These are phyloP conservation scores for Zoysia pacifica DNA, from an alignment of 176 grass and related monocot species.

Conservation along the genomic window DNA sequence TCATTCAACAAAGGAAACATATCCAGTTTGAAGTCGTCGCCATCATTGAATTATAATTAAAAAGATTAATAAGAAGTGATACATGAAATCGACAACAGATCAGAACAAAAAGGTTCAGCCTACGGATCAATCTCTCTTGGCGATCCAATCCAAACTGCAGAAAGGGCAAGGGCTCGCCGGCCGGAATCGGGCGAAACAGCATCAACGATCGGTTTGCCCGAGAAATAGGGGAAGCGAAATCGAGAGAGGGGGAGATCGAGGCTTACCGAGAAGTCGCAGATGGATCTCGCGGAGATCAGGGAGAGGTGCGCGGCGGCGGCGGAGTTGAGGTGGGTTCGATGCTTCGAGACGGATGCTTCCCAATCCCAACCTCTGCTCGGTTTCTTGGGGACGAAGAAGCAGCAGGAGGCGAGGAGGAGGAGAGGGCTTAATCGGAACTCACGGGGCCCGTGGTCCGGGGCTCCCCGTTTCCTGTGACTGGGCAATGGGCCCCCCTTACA, in stretches of 20 bases:
- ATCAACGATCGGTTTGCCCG: neutral
- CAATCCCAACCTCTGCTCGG: neutral
- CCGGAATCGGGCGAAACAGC: neutral
- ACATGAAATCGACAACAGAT: too few relatives aligned
- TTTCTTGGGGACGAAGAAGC: neutral
- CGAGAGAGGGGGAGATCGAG: neutral
- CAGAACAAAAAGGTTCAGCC: too few relatives aligned
- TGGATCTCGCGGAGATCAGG: neutral
- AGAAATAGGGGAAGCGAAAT: neutral
- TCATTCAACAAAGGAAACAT: too few relatives aligned
- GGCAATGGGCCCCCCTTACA: too few relatives aligned
- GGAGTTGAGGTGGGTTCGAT: neutral
- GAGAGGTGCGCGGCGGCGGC: neutral
- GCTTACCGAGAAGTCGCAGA: neutral
- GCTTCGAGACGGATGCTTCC: neutral
- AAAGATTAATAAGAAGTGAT: too few relatives aligned
- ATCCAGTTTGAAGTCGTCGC: too few relatives aligned
- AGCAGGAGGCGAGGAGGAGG: neutral
- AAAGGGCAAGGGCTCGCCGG: neutral
- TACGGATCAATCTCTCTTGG: too few relatives aligned
- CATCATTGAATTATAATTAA: too few relatives aligned
- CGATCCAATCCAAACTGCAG: neutral
- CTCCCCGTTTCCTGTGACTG: too few relatives aligned
- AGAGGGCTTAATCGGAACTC: too few relatives aligned
- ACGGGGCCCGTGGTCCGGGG: neutral